Percentiles rank a stretch among this genome's conserved stretches.
Evolutionary conservation across 495 filamentous ascomycete species (phyloP).

Genomic region (Massariosphaeria phaeospora): DNA sequence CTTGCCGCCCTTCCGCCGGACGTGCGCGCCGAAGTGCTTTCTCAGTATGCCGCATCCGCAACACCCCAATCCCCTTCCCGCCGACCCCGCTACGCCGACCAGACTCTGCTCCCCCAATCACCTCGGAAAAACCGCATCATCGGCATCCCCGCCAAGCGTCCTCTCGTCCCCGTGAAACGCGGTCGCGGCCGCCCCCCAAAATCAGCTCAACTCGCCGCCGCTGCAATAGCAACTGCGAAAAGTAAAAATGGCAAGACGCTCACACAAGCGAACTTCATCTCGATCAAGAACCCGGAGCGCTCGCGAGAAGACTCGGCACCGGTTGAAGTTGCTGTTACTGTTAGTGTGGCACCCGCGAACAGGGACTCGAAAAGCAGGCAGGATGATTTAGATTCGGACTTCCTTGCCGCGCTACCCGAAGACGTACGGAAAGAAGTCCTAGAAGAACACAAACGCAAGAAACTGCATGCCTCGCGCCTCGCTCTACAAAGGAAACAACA

Average conservation of each 20-base stretch:
- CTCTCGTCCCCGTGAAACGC: slow-evolving; percentile 55
- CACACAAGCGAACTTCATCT: slow-evolving; percentile 62
- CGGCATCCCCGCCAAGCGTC: slow-evolving; percentile 46
- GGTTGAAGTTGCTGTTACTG: neutral
- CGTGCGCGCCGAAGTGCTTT: slow-evolving; percentile 72
- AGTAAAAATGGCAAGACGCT: slow-evolving; percentile 40
- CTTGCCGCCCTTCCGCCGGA: slow-evolving; percentile 76
- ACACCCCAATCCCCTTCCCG: slow-evolving; percentile 16
- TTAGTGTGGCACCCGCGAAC: slow-evolving; percentile 23
- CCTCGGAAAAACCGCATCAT: slow-evolving; percentile 51
- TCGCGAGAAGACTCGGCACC: neutral
- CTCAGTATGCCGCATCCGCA: slow-evolving; percentile 50
- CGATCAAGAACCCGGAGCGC: slow-evolving; percentile 4
- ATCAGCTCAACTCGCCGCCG: slow-evolving; percentile 26
- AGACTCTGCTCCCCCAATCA: slow-evolving; percentile 52
- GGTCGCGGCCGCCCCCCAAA: slow-evolving; percentile 37
- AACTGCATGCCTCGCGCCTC: slow-evolving; percentile 43
- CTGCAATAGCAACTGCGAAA: slow-evolving; percentile 6
- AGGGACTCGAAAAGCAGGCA: slow-evolving; percentile 2
- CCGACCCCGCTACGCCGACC: slow-evolving; percentile 25
- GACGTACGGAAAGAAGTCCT: slow-evolving; percentile 75
- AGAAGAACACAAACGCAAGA: slow-evolving; percentile 60
- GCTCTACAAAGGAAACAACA: neutral
- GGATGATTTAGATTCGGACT: slow-evolving; percentile 59
- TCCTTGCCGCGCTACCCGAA: slow-evolving; percentile 75